phyloP scores from a whole-genome alignment of 2,329 filamentous ascomycete species.

The Madurella fahalii region DNA sequence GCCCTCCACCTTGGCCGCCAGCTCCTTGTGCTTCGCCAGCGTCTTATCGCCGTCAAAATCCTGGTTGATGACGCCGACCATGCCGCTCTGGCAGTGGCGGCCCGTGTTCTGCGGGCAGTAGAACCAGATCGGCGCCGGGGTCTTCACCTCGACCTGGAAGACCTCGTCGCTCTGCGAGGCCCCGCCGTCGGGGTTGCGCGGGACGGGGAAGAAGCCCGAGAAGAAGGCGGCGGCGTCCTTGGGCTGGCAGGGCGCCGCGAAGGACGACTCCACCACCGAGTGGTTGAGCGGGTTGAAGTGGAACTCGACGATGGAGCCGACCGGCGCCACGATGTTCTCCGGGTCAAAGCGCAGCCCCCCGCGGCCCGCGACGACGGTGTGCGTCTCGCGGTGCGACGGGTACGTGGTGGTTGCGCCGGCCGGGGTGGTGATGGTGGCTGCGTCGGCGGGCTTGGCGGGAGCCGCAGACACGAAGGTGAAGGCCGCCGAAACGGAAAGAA shows the following conservation, averaged over 20 bases:
- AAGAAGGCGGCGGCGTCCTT: conserved; percentile 38
- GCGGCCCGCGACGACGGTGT: conserved; percentile 44
- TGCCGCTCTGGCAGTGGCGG: conserved; percentile 45
- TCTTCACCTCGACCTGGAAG: conserved; percentile 42
- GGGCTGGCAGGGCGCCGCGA: conserved; percentile 36
- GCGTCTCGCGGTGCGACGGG: conserved; percentile 38
- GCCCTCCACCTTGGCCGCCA: conserved; percentile 31
- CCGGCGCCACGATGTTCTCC: conserved; percentile 43
- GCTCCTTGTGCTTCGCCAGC: conserved; percentile 35
- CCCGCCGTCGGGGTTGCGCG: conserved; percentile 5
- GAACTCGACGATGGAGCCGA: conserved; percentile 51
- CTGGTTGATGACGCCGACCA: conserved; percentile 49
- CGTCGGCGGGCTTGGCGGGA: conserved; percentile 31
- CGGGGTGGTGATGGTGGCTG: conserved; percentile 27
- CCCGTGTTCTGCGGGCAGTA: conserved; percentile 40
- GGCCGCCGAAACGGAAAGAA: neutral
- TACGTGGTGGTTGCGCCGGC: conserved; percentile 31
- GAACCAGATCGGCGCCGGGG: conserved; percentile 42
- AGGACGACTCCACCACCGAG: conserved; percentile 39
- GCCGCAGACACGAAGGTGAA: conserved; percentile 26
- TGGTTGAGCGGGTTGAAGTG: conserved; percentile 51
- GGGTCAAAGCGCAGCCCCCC: conserved; percentile 48
- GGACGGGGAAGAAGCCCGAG: conserved; percentile 41
- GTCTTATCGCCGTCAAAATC: conserved; percentile 38
- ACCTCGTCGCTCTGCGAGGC: conserved; percentile 35